Conservation (phyloP, 768 basidiomycete genomes). For the Boletus barrowsii region DNA sequence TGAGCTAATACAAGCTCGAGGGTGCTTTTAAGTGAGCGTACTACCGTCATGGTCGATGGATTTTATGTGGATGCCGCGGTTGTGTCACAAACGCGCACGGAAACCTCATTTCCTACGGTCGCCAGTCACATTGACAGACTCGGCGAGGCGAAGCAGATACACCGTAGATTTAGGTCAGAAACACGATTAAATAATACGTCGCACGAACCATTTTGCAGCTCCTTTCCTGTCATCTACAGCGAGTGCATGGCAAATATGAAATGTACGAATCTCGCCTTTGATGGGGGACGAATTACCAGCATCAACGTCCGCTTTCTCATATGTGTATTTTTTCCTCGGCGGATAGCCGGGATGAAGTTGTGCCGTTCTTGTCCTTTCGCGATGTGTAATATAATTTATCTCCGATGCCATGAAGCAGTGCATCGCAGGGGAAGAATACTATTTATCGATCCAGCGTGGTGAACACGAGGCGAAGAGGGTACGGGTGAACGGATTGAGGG, state of each 20-base stretch:
- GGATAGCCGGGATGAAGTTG: slow-evolving; percentile 15
- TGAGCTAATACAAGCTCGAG: slow-evolving; percentile 14
- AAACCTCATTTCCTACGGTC: slow-evolving; percentile 37
- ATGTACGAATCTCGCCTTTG: slow-evolving; percentile 5
- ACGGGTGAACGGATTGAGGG: slow-evolving; percentile 13
- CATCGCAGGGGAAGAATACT: slow-evolving; percentile 21
- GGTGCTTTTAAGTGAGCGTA: slow-evolving; percentile 17
- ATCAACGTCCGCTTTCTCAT: not conserved
- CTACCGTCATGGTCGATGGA: slow-evolving; percentile 14
- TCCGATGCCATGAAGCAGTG: slow-evolving; percentile 27
- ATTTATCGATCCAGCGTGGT: slow-evolving; percentile 30
- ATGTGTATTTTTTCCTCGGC: slow-evolving; percentile 12
- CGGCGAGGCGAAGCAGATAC: slow-evolving; percentile 36
- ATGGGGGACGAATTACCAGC: not conserved
- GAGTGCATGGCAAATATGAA: slow-evolving; percentile 14
- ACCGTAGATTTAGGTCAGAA: slow-evolving; percentile 17
- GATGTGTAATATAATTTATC: slow-evolving; percentile 25
- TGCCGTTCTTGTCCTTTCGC: slow-evolving; percentile 16
- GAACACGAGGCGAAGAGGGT: slow-evolving; percentile 29
- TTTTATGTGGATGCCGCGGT: slow-evolving; percentile 31
- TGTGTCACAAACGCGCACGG: slow-evolving; percentile 37
- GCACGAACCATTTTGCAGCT: slow-evolving; percentile 12
- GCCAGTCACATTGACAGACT: slow-evolving; percentile 32
- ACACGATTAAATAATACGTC: slow-evolving; percentile 22
- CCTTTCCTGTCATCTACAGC: slow-evolving; percentile 10